Evolutionary conservation across 2,329 filamentous ascomycete genomes (phyloP).

Genomic region (Claviceps paspali): DNA sequence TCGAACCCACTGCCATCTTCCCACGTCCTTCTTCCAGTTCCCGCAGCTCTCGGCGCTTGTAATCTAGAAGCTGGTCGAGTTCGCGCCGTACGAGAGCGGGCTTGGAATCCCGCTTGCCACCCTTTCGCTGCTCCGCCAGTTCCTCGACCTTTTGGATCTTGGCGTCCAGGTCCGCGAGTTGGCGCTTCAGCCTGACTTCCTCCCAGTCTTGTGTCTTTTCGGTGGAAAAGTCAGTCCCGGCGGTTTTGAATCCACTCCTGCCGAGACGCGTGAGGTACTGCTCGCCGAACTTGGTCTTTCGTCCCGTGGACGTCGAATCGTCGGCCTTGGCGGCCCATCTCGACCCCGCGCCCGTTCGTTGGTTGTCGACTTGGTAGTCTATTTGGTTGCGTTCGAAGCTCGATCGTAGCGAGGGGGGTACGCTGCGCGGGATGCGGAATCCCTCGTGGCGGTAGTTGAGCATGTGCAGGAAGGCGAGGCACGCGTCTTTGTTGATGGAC

Average conservation of each 20-base stretch:
- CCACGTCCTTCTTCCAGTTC: conserved; percentile 60
- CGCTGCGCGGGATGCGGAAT: conserved; percentile 78
- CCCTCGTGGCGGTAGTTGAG: conserved; percentile 93
- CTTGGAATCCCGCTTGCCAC: conserved; percentile 57
- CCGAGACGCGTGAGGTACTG: conserved; percentile 88
- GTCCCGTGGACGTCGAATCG: conserved; percentile 67
- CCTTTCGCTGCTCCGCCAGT: conserved; percentile 47
- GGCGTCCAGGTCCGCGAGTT: conserved; percentile 74
- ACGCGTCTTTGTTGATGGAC: conserved; percentile 87
- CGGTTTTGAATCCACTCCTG: conserved; percentile 62
- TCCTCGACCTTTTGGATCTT: conserved; percentile 75
- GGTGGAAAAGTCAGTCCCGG: conserved; percentile 79
- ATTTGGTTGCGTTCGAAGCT: conserved; percentile 94
- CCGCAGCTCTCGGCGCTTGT: conserved; percentile 68
- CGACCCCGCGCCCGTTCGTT: conserved; percentile 45
- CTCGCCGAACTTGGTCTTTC: conserved; percentile 95
- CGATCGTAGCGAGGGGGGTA: conserved; percentile 78
- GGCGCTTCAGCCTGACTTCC: conserved; percentile 86
- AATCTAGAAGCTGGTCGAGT: conserved; percentile 84
- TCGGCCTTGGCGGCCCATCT: conserved; percentile 69
- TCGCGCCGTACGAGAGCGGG: conserved; percentile 89
- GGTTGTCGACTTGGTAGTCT: conserved; percentile 81
- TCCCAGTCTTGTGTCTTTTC: conserved; percentile 93
- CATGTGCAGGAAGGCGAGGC: conserved; percentile 89
- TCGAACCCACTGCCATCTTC: conserved; percentile 53